A percentile compares a stretch with the other conserved stretches of the same genome.
Conservation (phyloP, 148 eudicot species). For the Mesembryanthemum crystallinum region DNA sequence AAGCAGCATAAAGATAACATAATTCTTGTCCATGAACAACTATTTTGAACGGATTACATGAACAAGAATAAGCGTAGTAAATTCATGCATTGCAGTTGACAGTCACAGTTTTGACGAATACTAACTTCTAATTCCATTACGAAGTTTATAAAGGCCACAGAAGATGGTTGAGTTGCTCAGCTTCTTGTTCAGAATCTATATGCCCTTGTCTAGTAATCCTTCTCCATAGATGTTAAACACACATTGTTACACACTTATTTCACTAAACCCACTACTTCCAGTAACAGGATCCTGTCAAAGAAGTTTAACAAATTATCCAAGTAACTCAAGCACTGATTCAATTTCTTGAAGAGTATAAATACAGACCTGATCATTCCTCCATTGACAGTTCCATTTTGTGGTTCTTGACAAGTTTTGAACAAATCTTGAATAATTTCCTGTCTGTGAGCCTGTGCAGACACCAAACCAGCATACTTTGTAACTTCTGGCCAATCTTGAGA, state of each 20-base stretch:
- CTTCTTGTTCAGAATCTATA: neutral
- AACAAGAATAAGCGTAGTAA: too few species aligned
- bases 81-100: neutral
- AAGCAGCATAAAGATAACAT: neutral
- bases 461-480: slow-evolving; percentile 85
- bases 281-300: neutral
- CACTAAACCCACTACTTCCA: neutral
- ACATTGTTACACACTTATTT: neutral
- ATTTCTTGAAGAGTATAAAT: neutral
- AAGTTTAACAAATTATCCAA: neutral
- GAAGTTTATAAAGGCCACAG: neutral
- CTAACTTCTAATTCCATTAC: neutral
- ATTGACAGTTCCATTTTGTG: slow-evolving; percentile 52
- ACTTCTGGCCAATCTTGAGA: slow-evolving; percentile 97
- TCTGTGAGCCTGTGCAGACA: slow-evolving; percentile 84
- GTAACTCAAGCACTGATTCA: neutral
- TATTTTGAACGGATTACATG: neutral
- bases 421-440: slow-evolving; percentile 94
- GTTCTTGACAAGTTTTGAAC: slow-evolving; percentile 78
- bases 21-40: neutral
- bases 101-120: neutral
- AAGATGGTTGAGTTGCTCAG: neutral
- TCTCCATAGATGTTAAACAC: neutral
- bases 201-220: neutral
- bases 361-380: slow-evolving; percentile 88